These are phyloP conservation scores for Pestalotiopsis sp. DNA, from an alignment of 2,329 filamentous ascomycete species.

Conservation along the genomic window DNA sequence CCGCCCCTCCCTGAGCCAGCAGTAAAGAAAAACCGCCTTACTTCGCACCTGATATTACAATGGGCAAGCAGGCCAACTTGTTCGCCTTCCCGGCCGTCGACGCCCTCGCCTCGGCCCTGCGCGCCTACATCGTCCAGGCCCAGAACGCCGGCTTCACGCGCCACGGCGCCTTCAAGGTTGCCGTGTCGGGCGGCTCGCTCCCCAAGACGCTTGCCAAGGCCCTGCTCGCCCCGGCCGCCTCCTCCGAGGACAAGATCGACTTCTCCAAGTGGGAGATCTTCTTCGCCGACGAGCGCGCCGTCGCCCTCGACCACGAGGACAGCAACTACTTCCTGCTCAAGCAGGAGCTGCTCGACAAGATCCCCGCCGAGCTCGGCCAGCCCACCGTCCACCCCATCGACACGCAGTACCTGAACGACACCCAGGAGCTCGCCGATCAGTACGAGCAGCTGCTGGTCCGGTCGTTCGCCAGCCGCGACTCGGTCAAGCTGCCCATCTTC, in stretches of 20 bases:
- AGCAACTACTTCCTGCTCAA: slow-evolving; percentile 93
- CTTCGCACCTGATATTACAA: slow-evolving; percentile 21
- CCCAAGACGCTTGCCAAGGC: slow-evolving; percentile 85
- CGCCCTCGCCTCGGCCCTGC: slow-evolving; percentile 73
- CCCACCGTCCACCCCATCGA: slow-evolving; percentile 83
- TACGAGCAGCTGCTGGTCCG: slow-evolving; percentile 88
- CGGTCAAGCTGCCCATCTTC: slow-evolving; percentile 91
- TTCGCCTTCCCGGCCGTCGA: slow-evolving; percentile 75
- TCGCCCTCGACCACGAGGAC: slow-evolving; percentile 87
- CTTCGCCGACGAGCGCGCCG: slow-evolving; percentile 95
- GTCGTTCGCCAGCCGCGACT: slow-evolving; percentile 88
- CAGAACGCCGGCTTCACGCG: slow-evolving; percentile 79
- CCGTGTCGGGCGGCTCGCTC: slow-evolving; percentile 89
- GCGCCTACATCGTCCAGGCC: slow-evolving; percentile 77
- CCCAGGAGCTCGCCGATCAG: slow-evolving; percentile 88
- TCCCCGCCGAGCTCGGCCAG: slow-evolving; percentile 64
- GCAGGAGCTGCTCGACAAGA: slow-evolving; percentile 83
- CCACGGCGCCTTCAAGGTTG: slow-evolving; percentile 86
- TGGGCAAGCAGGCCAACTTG: slow-evolving; percentile 67
- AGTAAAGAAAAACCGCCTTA: not conserved
- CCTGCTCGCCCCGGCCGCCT: slow-evolving; percentile 60
- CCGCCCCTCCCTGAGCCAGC: not conserved
- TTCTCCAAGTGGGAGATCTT: slow-evolving; percentile 97
- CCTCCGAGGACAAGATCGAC: slow-evolving; percentile 62
- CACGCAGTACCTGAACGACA: slow-evolving; percentile 62